Evolutionary conservation across 2,329 filamentous ascomycete species (phyloP), one percentile per base, ranked within the genome.

Genomic region (Alternaria infectoria): DNA sequence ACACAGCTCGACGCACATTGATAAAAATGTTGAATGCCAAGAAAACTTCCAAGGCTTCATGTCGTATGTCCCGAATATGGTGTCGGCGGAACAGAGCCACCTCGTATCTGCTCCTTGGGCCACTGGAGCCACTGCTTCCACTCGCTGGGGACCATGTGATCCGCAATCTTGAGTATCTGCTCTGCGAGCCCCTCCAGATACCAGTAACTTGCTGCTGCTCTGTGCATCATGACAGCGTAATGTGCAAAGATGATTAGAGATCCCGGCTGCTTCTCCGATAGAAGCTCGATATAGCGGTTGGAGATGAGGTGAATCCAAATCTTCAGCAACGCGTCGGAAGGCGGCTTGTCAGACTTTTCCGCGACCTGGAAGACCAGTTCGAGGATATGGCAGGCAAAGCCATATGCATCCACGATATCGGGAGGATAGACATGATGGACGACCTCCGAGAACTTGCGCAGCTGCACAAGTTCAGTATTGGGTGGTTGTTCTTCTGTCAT

Each of bases 161-260:
- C 71, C n/a, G 66, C 68, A 50, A 74, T 68, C n/a, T 59, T 54
- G 2, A 77, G 52, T 25, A 77, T 71, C 52, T 70, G 70, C 40
- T 75, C 72, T 3, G 73, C 66, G 7, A 69, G 47, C 2, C 73
- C 74, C 15, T 69, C 64, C 21, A 77, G 32, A 43, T 70, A 77
- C 74, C 74, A 77, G 32, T 74, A 73, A 19, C 62, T 59, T 13
- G 62, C 44, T n/a, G 70, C 64, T 9, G 68, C 64, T 40, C 69
- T 67, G 19, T 59, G 55, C 8, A 81, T 47, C 19, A 81, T 57
- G 10, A 80, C 74, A 21, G 76, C 78, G 56, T 74, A 80, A 59
- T 80, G 75, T 13, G 77, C 75, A 50, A 80, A 71, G 25, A 81
- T 77, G 52, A 80, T 73, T 54, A 80, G 57, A 17, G 77, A 75